Percentiles rank a stretch among this genome's conserved stretches.
These are phyloP conservation scores for Parastagonospora avenae DNA, from an alignment of 2,329 filamentous ascomycete species.

Conservation along the genomic window DNA sequence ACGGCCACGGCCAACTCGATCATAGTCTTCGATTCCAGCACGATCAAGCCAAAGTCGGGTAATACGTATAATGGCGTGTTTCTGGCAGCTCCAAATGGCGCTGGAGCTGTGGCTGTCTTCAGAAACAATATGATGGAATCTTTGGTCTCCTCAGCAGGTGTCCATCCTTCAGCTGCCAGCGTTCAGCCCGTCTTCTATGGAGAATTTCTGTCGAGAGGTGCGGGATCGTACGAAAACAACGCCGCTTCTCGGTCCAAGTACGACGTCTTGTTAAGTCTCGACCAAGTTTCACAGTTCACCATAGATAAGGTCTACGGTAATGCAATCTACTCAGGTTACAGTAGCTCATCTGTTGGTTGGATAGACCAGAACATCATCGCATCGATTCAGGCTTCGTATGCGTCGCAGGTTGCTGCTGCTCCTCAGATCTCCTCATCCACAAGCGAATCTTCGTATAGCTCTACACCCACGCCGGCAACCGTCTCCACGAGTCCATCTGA, in stretches of 20 bases:
- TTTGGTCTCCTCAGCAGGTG: slow-evolving; percentile 47
- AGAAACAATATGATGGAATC: slow-evolving; percentile 47
- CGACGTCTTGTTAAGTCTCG: slow-evolving; percentile 40
- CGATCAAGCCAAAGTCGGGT: slow-evolving; percentile 39
- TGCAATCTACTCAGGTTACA: slow-evolving; percentile 38
- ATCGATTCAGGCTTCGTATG: slow-evolving; percentile 40
- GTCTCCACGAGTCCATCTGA: slow-evolving; percentile 6
- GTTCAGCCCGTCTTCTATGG: slow-evolving; percentile 39
- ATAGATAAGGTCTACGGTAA: slow-evolving; percentile 43
- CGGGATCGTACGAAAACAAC: slow-evolving; percentile 50
- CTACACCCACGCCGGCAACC: not conserved
- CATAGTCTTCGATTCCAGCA: slow-evolving; percentile 49
- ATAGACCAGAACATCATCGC: slow-evolving; percentile 44
- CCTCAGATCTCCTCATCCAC: not conserved
- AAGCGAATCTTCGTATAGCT: slow-evolving; percentile 1
- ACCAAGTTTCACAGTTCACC: slow-evolving; percentile 43
- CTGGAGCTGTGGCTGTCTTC: slow-evolving; percentile 50
- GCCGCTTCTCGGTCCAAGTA: slow-evolving; percentile 38
- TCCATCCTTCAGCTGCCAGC: slow-evolving; percentile 32
- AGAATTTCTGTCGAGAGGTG: slow-evolving; percentile 51
- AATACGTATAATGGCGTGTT: slow-evolving; percentile 50
- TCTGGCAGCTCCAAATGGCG: slow-evolving; percentile 50
- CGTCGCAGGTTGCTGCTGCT: slow-evolving; percentile 18
- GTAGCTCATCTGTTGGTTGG: slow-evolving; percentile 44
- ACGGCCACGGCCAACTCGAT: slow-evolving; percentile 43